Conservation (phyloP, 108 stramenopile genomes). For the Pseudonitzschia multiseries region DNA sequence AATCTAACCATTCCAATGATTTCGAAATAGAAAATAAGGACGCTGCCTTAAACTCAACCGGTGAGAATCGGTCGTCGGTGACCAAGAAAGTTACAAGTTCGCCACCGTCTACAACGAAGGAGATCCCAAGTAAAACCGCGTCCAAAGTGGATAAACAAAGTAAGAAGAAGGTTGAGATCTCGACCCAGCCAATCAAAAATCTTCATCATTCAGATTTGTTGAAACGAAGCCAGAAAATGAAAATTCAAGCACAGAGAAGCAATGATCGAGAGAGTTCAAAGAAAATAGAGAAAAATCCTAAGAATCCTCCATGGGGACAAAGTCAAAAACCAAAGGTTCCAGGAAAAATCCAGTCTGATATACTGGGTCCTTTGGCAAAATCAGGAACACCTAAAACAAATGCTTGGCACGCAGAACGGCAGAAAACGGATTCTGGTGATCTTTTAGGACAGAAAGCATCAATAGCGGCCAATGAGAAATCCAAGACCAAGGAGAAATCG, state of each 20-base stretch:
- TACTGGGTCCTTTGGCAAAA: constrained; percentile 1
- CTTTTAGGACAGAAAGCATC: not conserved
- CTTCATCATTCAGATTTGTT: not conserved
- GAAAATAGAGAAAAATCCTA: not conserved
- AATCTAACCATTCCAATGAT: not conserved
- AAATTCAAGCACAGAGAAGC: constrained; percentile 1
- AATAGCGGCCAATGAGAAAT: constrained; percentile 7
- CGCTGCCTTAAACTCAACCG: not conserved
- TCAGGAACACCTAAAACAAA: not conserved
- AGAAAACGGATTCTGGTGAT: not conserved
- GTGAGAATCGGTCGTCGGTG: not conserved
- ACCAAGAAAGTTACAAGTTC: constrained; percentile 2
- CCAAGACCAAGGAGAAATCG: constrained; percentile 6
- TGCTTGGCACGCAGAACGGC: constrained; percentile 4
- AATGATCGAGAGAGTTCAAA: not conserved
- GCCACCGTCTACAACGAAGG: not conserved
- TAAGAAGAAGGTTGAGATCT: not conserved
- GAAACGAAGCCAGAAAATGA: constrained; percentile 2
- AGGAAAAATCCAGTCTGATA: not conserved
- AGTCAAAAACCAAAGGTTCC: constrained; percentile 1
- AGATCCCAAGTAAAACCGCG: not conserved
- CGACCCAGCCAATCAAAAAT: not conserved
- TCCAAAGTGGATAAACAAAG: constrained; percentile 1
- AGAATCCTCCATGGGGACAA: not conserved
- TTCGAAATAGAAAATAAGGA: not conserved